phyloP scores from a whole-genome alignment of 1,284 basidiomycete species.

The Cystobasidium slooffiae region DNA sequence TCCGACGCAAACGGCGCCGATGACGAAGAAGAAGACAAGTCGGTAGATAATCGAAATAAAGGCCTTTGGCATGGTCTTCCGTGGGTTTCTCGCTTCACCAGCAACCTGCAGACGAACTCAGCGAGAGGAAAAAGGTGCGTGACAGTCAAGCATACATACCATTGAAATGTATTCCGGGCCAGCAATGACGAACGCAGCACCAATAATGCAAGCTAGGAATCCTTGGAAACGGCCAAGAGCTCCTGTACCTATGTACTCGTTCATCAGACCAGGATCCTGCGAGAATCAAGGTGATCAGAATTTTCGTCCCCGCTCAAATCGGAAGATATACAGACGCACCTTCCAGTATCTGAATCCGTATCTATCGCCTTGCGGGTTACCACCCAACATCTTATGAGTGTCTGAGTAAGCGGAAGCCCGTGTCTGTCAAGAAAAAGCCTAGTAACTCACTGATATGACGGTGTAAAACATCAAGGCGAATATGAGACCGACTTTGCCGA shows the following conservation, averaged over 20 bases:
- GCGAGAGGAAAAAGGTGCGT: too few species aligned
- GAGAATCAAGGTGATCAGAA: constrained; percentile 45
- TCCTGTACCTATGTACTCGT: constrained; percentile 42
- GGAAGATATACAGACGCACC: too few species aligned
- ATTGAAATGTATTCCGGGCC: constrained; percentile 53
- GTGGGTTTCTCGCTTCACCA: constrained; percentile 53
- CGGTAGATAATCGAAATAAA: constrained; percentile 54
- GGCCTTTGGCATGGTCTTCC: constrained; percentile 53
- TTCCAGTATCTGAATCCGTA: constrained; percentile 45
- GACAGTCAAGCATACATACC: too few species aligned
- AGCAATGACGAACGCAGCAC: constrained; percentile 53
- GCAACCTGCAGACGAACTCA: constrained; percentile 42
- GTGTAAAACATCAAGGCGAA: constrained; percentile 54
- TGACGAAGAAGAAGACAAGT: constrained; percentile 54
- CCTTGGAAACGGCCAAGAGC: constrained; percentile 51
- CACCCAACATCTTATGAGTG: constrained; percentile 24
- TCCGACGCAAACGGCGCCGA: constrained; percentile 52
- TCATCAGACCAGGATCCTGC: constrained; percentile 53
- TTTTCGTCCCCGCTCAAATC: too few species aligned
- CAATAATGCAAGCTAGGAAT: constrained; percentile 52
- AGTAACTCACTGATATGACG: constrained; percentile 45
- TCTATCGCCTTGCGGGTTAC: constrained; percentile 35
- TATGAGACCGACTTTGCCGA: constrained; percentile 54
- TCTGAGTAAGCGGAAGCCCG: too few species aligned
- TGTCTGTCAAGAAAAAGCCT: too few species aligned